phyloP scores from a whole-genome alignment of 2,329 filamentous ascomycete genomes.

The Fusarium protoensiforme region DNA sequence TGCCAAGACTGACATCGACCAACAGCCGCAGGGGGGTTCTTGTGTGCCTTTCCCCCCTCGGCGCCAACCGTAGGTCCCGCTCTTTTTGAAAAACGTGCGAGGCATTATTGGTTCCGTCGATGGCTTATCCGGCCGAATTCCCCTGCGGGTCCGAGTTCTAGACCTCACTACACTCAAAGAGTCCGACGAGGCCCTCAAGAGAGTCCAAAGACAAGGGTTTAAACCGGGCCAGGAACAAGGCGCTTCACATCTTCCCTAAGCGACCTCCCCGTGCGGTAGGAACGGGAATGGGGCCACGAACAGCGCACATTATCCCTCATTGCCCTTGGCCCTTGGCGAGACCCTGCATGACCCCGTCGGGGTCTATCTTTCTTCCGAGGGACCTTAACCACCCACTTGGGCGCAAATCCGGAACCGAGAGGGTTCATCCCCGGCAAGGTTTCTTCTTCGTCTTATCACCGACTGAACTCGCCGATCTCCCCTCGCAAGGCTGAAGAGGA shows the following conservation, averaged over 20 bases:
- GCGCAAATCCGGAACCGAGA: background rate
- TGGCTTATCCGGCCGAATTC: slow-evolving; percentile 15
- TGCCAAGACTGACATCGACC: background rate
- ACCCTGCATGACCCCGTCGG: background rate
- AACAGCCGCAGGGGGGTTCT: background rate
- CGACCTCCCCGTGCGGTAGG: background rate
- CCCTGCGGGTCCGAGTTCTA: slow-evolving; percentile 11
- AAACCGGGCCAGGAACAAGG: background rate
- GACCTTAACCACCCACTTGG: background rate
- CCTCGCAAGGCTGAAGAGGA: background rate
- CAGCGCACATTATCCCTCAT: background rate
- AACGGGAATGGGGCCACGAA: background rate
- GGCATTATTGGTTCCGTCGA: slow-evolving; percentile 16
- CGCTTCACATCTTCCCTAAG: background rate
- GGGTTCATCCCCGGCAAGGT: background rate
- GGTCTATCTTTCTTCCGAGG: background rate
- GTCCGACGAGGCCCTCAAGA: too few species aligned
- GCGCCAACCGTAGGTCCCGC: background rate
- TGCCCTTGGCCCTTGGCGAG: background rate
- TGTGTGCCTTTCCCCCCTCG: background rate
- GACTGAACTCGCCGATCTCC: background rate
- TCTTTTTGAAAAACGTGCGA: background rate
- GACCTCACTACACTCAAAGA: background rate
- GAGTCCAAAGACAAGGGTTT: background rate
- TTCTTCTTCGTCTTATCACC: background rate